These are phyloP conservation scores for Didymella keratinophila DNA, from an alignment of 2,329 filamentous ascomycete genomes.

Conservation along the genomic window DNA sequence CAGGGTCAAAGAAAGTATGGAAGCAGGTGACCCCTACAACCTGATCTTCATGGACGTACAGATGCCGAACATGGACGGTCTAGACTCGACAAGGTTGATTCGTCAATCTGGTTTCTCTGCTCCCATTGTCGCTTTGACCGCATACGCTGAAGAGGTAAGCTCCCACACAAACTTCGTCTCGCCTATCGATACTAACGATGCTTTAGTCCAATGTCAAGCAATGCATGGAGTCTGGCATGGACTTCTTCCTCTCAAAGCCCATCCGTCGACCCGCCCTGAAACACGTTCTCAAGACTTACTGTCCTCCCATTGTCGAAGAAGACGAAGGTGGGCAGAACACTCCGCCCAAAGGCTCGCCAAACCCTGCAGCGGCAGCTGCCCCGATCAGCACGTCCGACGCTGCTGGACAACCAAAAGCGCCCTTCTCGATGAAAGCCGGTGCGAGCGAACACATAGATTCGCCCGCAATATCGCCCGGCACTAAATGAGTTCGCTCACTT, in stretches of 20 bases:
- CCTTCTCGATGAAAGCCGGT: conserved; percentile 8
- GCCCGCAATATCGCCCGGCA: conserved; percentile 20
- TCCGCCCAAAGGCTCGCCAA: conserved; percentile 22
- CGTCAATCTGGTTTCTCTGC: conserved; percentile 84
- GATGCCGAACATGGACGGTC: conserved; percentile 91
- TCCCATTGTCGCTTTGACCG: conserved; percentile 89
- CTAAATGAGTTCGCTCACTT: conserved; percentile 8
- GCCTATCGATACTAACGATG: conserved; percentile 17
- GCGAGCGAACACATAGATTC: conserved; percentile 12
- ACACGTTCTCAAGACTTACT: conserved; percentile 81
- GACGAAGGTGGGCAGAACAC: conserved; percentile 57
- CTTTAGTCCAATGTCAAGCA: conserved; percentile 42
- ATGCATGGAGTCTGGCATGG: conserved; percentile 85
- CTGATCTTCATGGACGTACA: conserved; percentile 95
- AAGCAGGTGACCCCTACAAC: conserved; percentile 75
- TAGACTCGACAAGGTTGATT: conserved; percentile 86
- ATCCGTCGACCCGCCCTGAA: conserved; percentile 86
- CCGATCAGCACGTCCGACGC: neutral
- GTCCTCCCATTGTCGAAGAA: conserved; percentile 81
- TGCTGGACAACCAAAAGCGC: neutral
- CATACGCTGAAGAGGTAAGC: conserved; percentile 88
- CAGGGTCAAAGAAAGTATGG: conserved; percentile 82
- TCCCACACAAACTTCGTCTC: neutral
- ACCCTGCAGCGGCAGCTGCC: neutral
- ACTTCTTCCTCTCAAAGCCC: conserved; percentile 80